A percentile compares a stretch with the other conserved stretches of the same genome.
Evolutionary conservation across 1,284 basidiomycete species (phyloP).

Genomic region (Singerocomus inundabilis): DNA sequence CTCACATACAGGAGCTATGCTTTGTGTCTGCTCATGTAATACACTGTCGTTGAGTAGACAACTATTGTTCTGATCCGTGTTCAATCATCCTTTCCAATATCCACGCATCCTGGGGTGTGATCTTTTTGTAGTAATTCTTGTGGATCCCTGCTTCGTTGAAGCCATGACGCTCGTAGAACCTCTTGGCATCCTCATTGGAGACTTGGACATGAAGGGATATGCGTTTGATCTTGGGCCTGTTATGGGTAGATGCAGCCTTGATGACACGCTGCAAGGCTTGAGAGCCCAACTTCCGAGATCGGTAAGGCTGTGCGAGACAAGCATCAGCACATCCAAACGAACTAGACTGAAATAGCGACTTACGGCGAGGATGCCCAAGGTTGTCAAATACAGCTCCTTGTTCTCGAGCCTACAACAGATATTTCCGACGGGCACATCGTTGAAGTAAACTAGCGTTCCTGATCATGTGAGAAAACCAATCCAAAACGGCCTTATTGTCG

Average conservation of each 20-base stretch:
- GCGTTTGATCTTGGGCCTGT: slow-evolving; percentile 59
- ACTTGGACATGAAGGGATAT: slow-evolving; percentile 80
- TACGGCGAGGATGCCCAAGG: slow-evolving; percentile 80
- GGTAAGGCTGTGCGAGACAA: slow-evolving; percentile 61
- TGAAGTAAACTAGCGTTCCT: slow-evolving; percentile 67
- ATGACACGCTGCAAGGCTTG: slow-evolving; percentile 64
- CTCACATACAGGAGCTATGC: slow-evolving; percentile 17
- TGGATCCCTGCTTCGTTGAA: slow-evolving; percentile 64
- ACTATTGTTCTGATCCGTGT: slow-evolving; percentile 25
- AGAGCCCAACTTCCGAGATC: slow-evolving; percentile 69
- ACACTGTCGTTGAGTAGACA: slow-evolving; percentile 19
- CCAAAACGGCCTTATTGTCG: slow-evolving; percentile 10
- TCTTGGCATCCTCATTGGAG: slow-evolving; percentile 68
- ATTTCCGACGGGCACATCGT: slow-evolving; percentile 81
- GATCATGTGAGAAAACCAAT: slow-evolving; percentile 24
- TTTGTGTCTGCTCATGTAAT: slow-evolving; percentile 22
- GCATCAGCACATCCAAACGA: slow-evolving; percentile 13
- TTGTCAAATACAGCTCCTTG: slow-evolving; percentile 77
- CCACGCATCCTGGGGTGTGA: slow-evolving; percentile 76
- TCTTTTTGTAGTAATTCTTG: slow-evolving; percentile 80
- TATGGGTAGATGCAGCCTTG: slow-evolving; percentile 53
- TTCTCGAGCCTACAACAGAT: slow-evolving; percentile 77
- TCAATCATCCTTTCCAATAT: slow-evolving; percentile 56
- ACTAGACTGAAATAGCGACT: slow-evolving; percentile 34
- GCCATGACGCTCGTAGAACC: slow-evolving; percentile 76